Conservation (phyloP, 2,329 filamentous ascomycete species). For the Biscogniauxia marginata region DNA sequence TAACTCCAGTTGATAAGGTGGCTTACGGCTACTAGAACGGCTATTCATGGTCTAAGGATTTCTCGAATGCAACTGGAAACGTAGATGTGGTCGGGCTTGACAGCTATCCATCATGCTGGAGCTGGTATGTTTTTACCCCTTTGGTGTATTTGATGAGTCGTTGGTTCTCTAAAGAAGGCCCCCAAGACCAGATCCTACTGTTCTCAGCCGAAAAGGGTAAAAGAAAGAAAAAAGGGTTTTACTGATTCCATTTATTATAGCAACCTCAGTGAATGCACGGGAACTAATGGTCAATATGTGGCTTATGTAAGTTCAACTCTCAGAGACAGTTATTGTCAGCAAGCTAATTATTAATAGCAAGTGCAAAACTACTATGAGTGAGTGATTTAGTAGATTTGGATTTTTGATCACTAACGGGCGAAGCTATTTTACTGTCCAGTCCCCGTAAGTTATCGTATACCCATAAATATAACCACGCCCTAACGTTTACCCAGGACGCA, state of each 20-base stretch:
- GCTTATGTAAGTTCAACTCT: constrained; percentile 45
- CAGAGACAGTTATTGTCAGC: not conserved
- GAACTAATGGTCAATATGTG: constrained; percentile 58
- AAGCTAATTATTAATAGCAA: constrained; percentile 13
- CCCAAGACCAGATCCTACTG: no score
- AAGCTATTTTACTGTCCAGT: constrained; percentile 33
- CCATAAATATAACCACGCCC: not conserved
- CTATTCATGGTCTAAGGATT: constrained; percentile 61
- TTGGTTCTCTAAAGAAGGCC: no score
- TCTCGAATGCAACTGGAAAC: constrained; percentile 53
- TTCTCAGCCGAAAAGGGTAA: no score
- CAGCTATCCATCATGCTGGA: constrained; percentile 59
- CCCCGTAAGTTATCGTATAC: constrained; percentile 24
- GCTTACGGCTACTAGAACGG: constrained; percentile 24
- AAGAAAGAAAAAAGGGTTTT: no score
- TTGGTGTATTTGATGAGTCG: no score
- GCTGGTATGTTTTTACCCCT: no score
- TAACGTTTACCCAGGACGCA: constrained; percentile 32
- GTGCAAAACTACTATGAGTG: constrained; percentile 24
- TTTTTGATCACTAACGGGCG: not conserved
- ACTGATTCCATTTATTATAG: no score
- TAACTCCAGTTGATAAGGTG: not conserved
- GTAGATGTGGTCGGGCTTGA: constrained; percentile 53
- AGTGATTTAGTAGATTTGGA: constrained; percentile 1
- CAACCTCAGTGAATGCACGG: constrained; percentile 58